Percentiles rank a stretch among this genome's conserved stretches.
These are phyloP conservation scores for Candida sphagnicola DNA, from an alignment of 805 yeast genomes.

Conservation along the genomic window DNA sequence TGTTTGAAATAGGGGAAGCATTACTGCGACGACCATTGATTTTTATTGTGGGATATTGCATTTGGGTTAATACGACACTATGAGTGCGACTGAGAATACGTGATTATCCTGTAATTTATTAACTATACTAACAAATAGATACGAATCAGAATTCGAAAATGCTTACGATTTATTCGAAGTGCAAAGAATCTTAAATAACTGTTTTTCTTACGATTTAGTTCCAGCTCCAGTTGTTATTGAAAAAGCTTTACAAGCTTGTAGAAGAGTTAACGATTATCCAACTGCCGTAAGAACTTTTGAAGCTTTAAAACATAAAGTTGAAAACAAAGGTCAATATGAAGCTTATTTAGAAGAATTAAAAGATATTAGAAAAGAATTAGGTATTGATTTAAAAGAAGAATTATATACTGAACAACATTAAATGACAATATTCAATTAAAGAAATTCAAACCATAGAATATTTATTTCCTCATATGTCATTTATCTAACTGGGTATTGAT, in stretches of 20 bases:
- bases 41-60: no score
- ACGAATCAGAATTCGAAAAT: constrained; percentile 87
- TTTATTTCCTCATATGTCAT: constrained; percentile 4
- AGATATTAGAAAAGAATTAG: constrained; percentile 87
- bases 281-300: constrained; percentile 98
- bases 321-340: constrained; percentile 86
- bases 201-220: constrained; percentile 96
- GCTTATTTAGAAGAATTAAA: constrained; percentile 95
- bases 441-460: not conserved
- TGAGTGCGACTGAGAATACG: no score
- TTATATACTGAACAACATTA: constrained; percentile 45
- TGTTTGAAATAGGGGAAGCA: no score
- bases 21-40: no score
- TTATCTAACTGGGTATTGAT: constrained; percentile 1
- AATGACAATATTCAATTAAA: constrained; percentile 1
- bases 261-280: constrained; percentile 98
- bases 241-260: constrained; percentile 94
- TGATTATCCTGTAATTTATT: no score
- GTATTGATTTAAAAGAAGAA: constrained; percentile 90
- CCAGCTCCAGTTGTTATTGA: constrained; percentile 97
- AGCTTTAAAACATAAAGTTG: constrained; percentile 95
- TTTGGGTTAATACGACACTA: no score
- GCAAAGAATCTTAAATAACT: constrained; percentile 92
- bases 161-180: constrained; percentile 46
- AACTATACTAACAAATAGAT: constrained; percentile 45